Percentiles rank a stretch among this genome's conserved stretches.
Conservation (phyloP, 495 filamentous ascomycete genomes). For the Trichocladium uniseriatum region DNA sequence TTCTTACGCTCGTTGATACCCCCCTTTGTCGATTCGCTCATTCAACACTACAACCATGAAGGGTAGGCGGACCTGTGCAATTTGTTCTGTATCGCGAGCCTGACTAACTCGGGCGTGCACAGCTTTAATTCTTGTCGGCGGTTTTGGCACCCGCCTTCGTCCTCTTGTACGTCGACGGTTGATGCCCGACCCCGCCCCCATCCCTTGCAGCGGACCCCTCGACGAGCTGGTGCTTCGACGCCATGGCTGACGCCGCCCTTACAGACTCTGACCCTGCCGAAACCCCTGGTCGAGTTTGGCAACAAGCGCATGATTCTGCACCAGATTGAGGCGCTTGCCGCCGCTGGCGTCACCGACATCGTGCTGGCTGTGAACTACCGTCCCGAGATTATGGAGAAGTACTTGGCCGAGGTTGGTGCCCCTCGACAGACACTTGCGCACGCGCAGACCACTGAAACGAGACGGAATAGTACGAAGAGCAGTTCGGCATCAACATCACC, state of each 20-base stretch:
- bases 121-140: conserved; percentile 99
- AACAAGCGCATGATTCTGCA: conserved; percentile 99
- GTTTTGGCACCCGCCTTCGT: conserved; percentile 95
- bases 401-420: conserved; percentile 41
- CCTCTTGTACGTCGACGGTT: conserved; percentile 67
- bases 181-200: conserved; percentile 10
- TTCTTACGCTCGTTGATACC: conserved; percentile 29
- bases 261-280: conserved; percentile 92
- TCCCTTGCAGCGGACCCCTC: conserved; percentile 5
- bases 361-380: conserved; percentile 98
- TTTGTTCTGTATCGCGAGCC: too few species aligned
- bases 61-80: conserved; percentile 30
- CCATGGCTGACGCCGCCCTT: conserved; percentile 19
- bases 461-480: conserved; percentile 64
- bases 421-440: too few species aligned
- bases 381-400: conserved; percentile 84
- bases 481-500: conserved; percentile 87
- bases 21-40: conserved; percentile 12
- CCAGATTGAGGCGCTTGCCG: conserved; percentile 91
- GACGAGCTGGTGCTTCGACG: not conserved
- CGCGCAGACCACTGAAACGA: conserved; percentile 1
- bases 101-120: too few species aligned
- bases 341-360: conserved; percentile 94
- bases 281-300: conserved; percentile 94
- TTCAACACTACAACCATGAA: conserved; percentile 36